Evolutionary conservation across 257 asterid species (phyloP), one percentile per base, ranked within the genome.

Genomic region (Rehmannia glutinosa): DNA sequence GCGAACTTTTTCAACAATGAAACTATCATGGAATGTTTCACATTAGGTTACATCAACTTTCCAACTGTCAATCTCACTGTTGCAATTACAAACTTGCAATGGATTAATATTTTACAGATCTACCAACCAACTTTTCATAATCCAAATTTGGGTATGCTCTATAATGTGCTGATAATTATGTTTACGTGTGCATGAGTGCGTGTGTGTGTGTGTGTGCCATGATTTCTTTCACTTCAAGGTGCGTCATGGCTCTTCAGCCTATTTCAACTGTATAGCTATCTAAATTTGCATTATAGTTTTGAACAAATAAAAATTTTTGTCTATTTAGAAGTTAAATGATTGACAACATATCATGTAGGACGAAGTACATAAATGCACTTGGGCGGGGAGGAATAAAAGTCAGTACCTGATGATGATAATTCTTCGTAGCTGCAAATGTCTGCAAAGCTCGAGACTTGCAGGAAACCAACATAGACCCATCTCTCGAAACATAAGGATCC

Each of bases 331-430:
- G 36, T 32, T 9, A 45, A 36, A 16, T 20, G 51, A 58, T 49
- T 21, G 62, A 32, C 2, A 66, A 58, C 56, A 57, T 54, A 43
- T 50, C 53, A 24, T 47, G 71, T n/a, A 13, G 61, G 25, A 27
- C 10, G 49, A 27, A 25, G 30, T 65, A 45, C 25, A 62, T 27
- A 19, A 23, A 68, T 68, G 66, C 38, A 72, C 15, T 30, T 56
- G 3, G 10, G 30, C 19, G 38, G 64, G 25, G 3, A 58, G 46
- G 49, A 54, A 27, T 51, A 46, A 20, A 16, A 27, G 69, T 68
- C 38, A 7, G 62, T 80, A 91, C 97, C 97, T 85, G 83, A 65
- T 92, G 85, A 79, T 92, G 98, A 75, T 78, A 84, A 50, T 71
- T 69, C 73, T 78, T 87, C 13, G 67, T 85, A 7, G 87, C 71